phyloP scores from a whole-genome alignment of 345 rosid species.

The sweet orange (Citrus sinensis) region DVS_A1.0 CM039163.1:5800501-5801000 shows the following conservation, averaged over 20 bases:
- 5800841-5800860: too few relatives aligned
- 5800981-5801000: slow-evolving; percentile 53
- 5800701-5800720: background rate
- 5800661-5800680: background rate
- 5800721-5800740: background rate
- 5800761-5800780: background rate
- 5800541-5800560: background rate
- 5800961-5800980: slow-evolving; percentile 45
- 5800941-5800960: slow-evolving; percentile 48
- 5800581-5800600: too few relatives aligned
- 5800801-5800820: too few relatives aligned
- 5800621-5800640: too few relatives aligned
- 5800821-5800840: too few relatives aligned
- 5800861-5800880: too few relatives aligned
- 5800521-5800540: background rate
- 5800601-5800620: too few relatives aligned
- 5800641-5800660: background rate
- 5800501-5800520: background rate
- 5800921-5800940: slow-evolving; percentile 61
- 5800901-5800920: slow-evolving; percentile 65
- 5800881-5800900: slow-evolving; percentile 49
- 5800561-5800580: too few relatives aligned
- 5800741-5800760: background rate
- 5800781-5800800: background rate
- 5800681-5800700: background rate